Base-by-base conservation (phyloP, 371 early-diverging fungal genomes). In the Rhizopus arrhizus region DNA sequence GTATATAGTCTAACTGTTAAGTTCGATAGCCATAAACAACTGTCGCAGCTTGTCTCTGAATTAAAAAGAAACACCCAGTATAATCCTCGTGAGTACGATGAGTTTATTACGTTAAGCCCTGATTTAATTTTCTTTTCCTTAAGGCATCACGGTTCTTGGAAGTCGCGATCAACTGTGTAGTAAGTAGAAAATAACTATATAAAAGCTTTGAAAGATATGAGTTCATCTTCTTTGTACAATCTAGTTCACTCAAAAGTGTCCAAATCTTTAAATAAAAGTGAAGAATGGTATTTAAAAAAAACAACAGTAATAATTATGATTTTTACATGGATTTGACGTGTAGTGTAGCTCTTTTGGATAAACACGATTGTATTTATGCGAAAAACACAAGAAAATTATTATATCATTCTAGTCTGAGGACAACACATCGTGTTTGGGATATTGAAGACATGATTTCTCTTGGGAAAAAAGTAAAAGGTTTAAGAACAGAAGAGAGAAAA, bases 371-470 rank as follows among this genome's bases (percentile, higher is more conserved):
- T 32, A 8, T 15, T 7, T 72, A 56, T 45, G 58, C 58, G 12
- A 54, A 59, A 13, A 64, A 54, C 0, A 58, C 64, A 3, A 40
- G 45, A 0, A 56, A 62, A 3, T 10, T 85, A 2, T 10, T 69
- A 0, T 50, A 36, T 0, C 61, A 69, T 36, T 50, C 61, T 3
- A 46, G 50, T 2, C n/a, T 38, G 5, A 29, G 8, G 9, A 29
- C 48, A 9, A 56, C 10, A 55, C 56, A 53, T 54, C 61, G 31
- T 63, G 53, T 85, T 42, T 85, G 82, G 83, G 93, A 93, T 58
- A 88, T 93, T 61, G 93, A 88, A 71, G 96, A 91, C 53, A 54
- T 91, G 40, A 84, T 75, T 1, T 54, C 47, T 3, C 55, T 80
- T 29, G 92, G 87, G 5, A 71, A 71, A 41, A 33, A 58, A 28